Base-by-base conservation (phyloP, 805 yeast species). In the Candida orba region DNA sequence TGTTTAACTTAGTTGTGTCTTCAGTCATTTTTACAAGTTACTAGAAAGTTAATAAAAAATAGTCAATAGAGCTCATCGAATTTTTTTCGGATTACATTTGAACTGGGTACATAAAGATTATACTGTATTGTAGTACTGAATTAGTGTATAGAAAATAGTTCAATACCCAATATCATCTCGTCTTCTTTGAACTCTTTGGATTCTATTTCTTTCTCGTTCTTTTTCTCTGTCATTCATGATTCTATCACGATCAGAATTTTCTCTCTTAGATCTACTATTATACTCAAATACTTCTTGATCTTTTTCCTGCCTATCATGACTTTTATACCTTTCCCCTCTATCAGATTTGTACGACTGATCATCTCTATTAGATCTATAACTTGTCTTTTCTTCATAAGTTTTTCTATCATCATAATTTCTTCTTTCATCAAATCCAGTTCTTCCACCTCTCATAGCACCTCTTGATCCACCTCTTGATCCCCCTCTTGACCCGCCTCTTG, bases 1-100 rank as follows among this genome's bases (percentile, higher is more conserved):
- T 75, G 56, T 84, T 81, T 37, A 89, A 68, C 36, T 79, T 60
- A 1, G 65, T 57, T 0, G 73, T 68, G 39, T 68, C 72, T 44
- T 67, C 71, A 58, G 62, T 62, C 56, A 51, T 55, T 30, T 6
- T 29, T 20, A 20, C 22, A n/a, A n/a, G n/a, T n/a, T n/a, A n/a
- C n/a, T n/a, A n/a, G n/a, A n/a, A n/a, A n/a, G n/a, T n/a, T n/a
- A n/a, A n/a, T n/a, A n/a, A n/a, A n/a, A n/a, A n/a, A n/a, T n/a
- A n/a, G n/a, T 29, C 1, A 5, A 9, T 14, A 9, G 29, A n/a
- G 4, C 23, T 30, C n/a, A 10, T 14, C 18, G 20, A 6, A 12
- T 27, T 37, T 37, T 33, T 32, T 33, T 23, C 30, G 20, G 17
- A n/a, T 12, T 29, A 9, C 25, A 17, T 13, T 22, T 6, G 8